Conservation (phyloP, 257 asterid species). For the Fraxinus excelsior region DNA sequence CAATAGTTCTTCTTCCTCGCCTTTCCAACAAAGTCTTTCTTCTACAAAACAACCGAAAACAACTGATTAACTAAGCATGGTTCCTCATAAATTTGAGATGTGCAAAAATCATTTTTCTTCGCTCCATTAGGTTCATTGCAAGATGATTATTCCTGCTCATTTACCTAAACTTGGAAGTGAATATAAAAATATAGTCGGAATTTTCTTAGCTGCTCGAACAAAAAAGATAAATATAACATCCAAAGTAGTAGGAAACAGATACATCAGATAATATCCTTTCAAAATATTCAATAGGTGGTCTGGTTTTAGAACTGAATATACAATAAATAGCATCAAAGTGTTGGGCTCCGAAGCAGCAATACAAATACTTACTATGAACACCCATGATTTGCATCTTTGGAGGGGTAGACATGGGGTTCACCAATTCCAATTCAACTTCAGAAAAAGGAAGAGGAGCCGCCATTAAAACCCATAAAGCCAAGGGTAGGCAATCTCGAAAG, state of each 20-base stretch:
- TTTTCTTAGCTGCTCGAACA: too few species aligned
- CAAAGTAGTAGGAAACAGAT: too few species aligned
- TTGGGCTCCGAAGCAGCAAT: too few species aligned
- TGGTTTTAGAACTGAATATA: too few species aligned
- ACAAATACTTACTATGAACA: too few species aligned
- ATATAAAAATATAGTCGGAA: background rate
- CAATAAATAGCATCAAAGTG: too few species aligned
- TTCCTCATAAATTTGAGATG: background rate
- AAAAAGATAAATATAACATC: too few species aligned
- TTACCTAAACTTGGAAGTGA: background rate
- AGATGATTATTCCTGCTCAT: background rate
- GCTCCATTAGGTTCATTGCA: background rate
- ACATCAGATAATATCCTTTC: too few species aligned
- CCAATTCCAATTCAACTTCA: background rate
- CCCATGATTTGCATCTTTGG: background rate
- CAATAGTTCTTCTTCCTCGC: slow-evolving; percentile 42
- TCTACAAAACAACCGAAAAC: slow-evolving; percentile 36
- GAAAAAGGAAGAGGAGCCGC: background rate
- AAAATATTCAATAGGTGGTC: too few species aligned
- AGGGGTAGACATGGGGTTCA: background rate
- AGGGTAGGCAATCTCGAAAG: background rate
- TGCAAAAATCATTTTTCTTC: too few species aligned
- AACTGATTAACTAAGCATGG: background rate
- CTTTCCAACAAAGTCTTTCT: slow-evolving; percentile 49
- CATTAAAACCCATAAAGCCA: background rate